Evolutionary conservation across 495 filamentous ascomycete genomes (phyloP).

Genomic region (Neurospora sp.): DNA sequence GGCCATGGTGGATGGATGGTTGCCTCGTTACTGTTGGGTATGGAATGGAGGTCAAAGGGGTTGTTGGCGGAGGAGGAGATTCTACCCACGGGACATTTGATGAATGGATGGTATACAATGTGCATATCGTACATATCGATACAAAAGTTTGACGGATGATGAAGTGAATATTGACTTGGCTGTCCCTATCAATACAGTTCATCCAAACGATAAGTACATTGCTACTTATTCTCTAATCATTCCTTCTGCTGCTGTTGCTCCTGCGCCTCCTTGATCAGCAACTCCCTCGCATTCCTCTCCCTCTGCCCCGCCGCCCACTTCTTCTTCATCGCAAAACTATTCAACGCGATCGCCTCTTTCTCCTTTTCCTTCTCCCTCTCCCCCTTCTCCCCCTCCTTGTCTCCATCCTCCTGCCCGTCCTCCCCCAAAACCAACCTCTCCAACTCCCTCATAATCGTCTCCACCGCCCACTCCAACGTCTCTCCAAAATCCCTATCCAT

Average conservation of each 20-base stretch:
- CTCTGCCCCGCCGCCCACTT: neutral
- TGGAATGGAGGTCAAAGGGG: neutral
- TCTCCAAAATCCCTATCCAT: slow-evolving; percentile 39
- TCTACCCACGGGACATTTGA: neutral
- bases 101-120: neutral
- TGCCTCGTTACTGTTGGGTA: neutral
- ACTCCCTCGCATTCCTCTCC: neutral
- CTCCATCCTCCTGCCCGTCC: neutral
- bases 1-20: neutral
- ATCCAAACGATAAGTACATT: neutral
- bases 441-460: slow-evolving; percentile 33
- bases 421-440: slow-evolving; percentile 12
- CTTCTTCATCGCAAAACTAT: neutral
- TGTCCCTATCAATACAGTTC: neutral
- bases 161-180: neutral
- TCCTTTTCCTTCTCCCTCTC: neutral
- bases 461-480: slow-evolving; percentile 46
- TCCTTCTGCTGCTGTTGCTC: neutral
- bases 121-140: neutral
- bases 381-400: neutral
- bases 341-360: neutral
- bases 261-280: neutral
- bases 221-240: neutral
- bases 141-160: neutral
- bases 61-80: neutral